phyloP scores from a whole-genome alignment of 78 protist genomes.

The Isochrysis galbana region DNA sequence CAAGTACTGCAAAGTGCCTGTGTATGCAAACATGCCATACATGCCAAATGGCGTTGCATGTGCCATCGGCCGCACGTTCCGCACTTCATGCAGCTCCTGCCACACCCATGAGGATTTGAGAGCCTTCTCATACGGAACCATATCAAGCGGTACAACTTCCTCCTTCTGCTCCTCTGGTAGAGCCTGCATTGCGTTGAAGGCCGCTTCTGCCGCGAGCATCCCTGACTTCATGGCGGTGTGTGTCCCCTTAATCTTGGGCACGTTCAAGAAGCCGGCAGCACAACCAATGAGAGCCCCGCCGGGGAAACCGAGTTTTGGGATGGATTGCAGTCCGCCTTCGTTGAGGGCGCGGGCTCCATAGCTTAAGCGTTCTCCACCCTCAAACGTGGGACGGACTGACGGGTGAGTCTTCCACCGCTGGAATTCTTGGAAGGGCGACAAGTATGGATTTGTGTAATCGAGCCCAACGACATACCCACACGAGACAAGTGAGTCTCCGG shows the following conservation, averaged over 20 bases:
- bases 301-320: conserved; percentile 89
- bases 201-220: conserved; percentile 23
- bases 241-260: conserved; percentile 91
- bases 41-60: conserved; percentile 31
- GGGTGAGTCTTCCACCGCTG: conserved; percentile 81
- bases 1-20: conserved; percentile 66
- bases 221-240: conserved; percentile 96
- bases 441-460: conserved; percentile 91
- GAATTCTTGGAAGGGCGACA: conserved; percentile 75
- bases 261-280: background rate
- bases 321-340: conserved; percentile 91
- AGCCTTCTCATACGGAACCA: background rate
- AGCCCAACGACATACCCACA: conserved; percentile 76
- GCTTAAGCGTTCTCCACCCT: conserved; percentile 5
- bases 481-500: conserved; percentile 54
- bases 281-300: conserved; percentile 71
- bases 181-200: background rate
- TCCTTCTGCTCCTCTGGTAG: background rate
- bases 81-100: conserved; percentile 16
- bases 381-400: background rate
- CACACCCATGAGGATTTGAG: background rate
- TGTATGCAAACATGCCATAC: background rate
- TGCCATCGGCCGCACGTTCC: conserved; percentile 82
- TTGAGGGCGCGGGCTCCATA: conserved; percentile 88
- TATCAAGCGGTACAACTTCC: background rate